phyloP scores from a whole-genome alignment of 495 filamentous ascomycete species.

The Neurospora terricola region DNA sequence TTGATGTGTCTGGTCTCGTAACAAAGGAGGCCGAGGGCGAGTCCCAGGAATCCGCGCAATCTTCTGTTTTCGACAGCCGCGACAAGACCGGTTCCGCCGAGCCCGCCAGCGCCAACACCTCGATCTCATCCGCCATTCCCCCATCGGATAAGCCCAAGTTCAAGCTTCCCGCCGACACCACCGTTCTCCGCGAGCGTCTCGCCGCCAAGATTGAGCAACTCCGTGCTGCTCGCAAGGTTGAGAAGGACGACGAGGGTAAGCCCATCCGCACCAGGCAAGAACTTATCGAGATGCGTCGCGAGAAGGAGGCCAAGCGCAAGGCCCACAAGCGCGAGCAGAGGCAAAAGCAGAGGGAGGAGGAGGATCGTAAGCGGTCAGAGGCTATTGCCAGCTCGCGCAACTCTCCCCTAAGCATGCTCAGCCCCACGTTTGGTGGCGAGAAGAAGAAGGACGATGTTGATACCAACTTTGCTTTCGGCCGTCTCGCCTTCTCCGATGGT shows the following conservation, averaged over 20 bases:
- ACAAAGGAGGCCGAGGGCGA: conserved; percentile 33
- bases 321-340: conserved; percentile 77
- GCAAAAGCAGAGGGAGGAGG: conserved; percentile 63
- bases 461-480: conserved; percentile 71
- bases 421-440: conserved; percentile 34
- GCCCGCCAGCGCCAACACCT: conserved; percentile 55
- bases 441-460: conserved; percentile 22
- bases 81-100: conserved; percentile 30
- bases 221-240: conserved; percentile 71
- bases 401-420: conserved; percentile 45
- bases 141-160: conserved; percentile 46
- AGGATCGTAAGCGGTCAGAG: conserved; percentile 58
- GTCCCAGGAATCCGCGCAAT: conserved; percentile 39
- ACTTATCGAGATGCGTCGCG: conserved; percentile 75
- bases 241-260: conserved; percentile 59
- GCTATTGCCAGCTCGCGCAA: conserved; percentile 53
- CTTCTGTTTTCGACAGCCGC: conserved; percentile 54
- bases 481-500: conserved; percentile 79
- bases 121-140: conserved; percentile 58
- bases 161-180: conserved; percentile 51
- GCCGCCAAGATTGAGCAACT: conserved; percentile 72
- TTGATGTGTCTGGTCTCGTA: conserved; percentile 38
- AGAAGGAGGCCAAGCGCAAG: conserved; percentile 77
- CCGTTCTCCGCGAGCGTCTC: conserved; percentile 63
- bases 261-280: conserved; percentile 77